Evolutionary conservation across 1,284 basidiomycete species (phyloP), one percentile per base, ranked within the genome.

Genomic region (Rugosomyces carneus): DNA sequence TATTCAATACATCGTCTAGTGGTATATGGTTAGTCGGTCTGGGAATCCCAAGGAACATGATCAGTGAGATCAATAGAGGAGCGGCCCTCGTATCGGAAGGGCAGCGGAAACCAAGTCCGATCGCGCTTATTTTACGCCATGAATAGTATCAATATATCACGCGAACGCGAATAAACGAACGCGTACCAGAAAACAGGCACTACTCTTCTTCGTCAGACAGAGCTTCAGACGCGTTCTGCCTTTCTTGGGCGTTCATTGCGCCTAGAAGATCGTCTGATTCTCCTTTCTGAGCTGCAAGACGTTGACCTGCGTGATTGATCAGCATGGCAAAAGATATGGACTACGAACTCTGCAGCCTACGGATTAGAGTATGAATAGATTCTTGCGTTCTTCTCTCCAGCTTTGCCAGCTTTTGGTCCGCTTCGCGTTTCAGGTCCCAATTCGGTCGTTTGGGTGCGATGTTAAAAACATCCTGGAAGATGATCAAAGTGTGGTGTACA

Each of bases 341-440:
- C 6, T 44, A 41, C 31, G 18, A 45, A 40, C 15, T 13, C 29
- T 6, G 37, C 34, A 40, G 75, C 84, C 61, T 58, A 94, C 94
- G 84, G 60, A 98, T 97, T 18, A 98, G 76, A 5, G 85, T 87
- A 56, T 95, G 87, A 51, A 96, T 89, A 1, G 94, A 84, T 62
- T 95, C 89, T 56, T 95, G 89, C 1, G 93, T 96, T 64, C 82
- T 82, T 51, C 89, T 73, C 60, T 96, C 91, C n/a, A 98, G 71
- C 62, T 85, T 94, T 9, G 80, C 76, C 43, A 95, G 73, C 59
- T 94, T 89, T 68, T 88, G 91, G 47, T 92, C 89, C 67, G 94
- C 83, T 60, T 97, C 93, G 39, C 94, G 81, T 65, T 95, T 97
- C 53, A 99, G 71, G 66, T 98, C 95, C 94, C 95, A 98, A 64